These are phyloP conservation scores for Citrullus mucosospermus DNA, from an alignment of 306 rosid genomes.

Conservation along the genomic window DNA sequence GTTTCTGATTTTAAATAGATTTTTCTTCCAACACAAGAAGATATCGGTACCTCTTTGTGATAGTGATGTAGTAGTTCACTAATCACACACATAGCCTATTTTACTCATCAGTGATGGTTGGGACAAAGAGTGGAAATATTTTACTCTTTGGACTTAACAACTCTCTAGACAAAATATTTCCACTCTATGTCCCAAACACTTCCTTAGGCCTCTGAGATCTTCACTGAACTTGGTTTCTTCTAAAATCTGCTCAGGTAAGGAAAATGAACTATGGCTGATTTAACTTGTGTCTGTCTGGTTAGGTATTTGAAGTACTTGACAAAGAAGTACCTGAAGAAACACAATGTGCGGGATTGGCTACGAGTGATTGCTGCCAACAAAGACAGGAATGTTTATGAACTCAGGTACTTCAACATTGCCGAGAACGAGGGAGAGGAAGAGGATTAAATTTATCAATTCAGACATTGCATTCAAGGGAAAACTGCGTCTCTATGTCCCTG, in stretches of 20 bases:
- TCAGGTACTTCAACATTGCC: slow-evolving; percentile 55
- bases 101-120: background rate
- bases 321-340: slow-evolving; percentile 46
- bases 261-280: background rate
- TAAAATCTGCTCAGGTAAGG: too few species aligned
- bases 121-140: too few species aligned
- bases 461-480: background rate
- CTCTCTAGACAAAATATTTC: too few species aligned
- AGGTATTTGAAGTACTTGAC: slow-evolving; percentile 50
- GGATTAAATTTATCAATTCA: slow-evolving; percentile 17
- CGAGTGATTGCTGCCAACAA: slow-evolving; percentile 52
- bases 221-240: too few species aligned
- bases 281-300: background rate
- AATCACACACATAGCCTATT: background rate
- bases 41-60: background rate
- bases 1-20: background rate
- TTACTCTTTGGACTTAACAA: too few species aligned
- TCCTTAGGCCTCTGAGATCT: too few species aligned
- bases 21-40: background rate
- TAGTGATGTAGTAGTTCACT: background rate
- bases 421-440: slow-evolving; percentile 54
- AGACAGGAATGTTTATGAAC: slow-evolving; percentile 41
- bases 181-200: too few species aligned
- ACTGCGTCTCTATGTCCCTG: background rate
- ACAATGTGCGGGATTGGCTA: slow-evolving; percentile 54